Evolutionary conservation across 768 basidiomycete species (phyloP).

Genomic region (Galerina sulciceps): DNA sequence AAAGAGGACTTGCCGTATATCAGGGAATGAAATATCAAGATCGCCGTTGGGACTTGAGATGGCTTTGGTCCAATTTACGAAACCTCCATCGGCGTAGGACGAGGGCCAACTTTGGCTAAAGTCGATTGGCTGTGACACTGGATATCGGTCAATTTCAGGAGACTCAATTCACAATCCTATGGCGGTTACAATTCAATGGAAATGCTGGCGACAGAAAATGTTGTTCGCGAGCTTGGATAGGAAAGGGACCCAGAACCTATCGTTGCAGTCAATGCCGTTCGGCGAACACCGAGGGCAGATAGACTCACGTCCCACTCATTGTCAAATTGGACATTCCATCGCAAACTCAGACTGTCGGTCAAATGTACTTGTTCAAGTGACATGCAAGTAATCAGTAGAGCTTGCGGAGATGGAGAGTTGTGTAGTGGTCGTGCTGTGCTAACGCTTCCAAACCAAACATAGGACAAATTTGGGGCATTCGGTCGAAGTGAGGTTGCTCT

Average conservation of each 20-base stretch:
- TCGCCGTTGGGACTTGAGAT: conserved; percentile 45
- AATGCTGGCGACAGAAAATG: conserved; percentile 81
- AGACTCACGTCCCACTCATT: conserved; percentile 42
- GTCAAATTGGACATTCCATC: conserved; percentile 11
- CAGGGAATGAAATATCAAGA: conserved; percentile 66
- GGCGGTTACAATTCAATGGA: conserved; percentile 61
- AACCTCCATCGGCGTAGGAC: conserved; percentile 66
- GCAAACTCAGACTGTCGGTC: background rate
- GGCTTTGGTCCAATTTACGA: conserved; percentile 60
- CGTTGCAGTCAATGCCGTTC: background rate
- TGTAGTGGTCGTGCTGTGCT: conserved; percentile 2
- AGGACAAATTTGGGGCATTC: background rate
- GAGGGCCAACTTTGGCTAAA: conserved; percentile 60
- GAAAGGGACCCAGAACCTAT: conserved; percentile 83
- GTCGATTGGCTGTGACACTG: conserved; percentile 58
- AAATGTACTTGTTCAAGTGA: background rate
- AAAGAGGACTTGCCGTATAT: conserved; percentile 49
- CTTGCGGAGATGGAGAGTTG: background rate
- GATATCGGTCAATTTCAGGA: conserved; percentile 7
- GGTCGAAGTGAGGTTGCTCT: background rate
- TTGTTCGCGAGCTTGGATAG: conserved; percentile 83
- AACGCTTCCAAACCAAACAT: conserved; percentile 7
- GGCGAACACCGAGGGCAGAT: too few species aligned
- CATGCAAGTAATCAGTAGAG: background rate
- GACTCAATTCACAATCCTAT: conserved; percentile 2